A percentile compares a stretch with the other conserved stretches of the same genome.
phyloP scores from a whole-genome alignment of 2,329 filamentous ascomycete genomes.

The Lachnellula subtilissima region DNA sequence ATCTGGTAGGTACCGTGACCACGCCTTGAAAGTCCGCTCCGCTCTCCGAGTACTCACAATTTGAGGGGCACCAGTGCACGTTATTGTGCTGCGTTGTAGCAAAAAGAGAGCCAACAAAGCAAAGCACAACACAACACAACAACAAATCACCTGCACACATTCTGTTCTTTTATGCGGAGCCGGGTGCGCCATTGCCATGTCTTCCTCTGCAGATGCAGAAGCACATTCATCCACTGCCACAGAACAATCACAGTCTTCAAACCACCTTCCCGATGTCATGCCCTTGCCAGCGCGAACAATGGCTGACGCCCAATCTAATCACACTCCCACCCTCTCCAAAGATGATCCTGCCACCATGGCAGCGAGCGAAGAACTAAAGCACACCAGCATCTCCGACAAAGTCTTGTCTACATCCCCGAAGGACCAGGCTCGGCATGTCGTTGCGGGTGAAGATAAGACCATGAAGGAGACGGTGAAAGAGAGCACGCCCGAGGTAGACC shows the following conservation, averaged over 20 bases:
- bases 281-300: constrained; percentile 24
- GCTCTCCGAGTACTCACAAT: neutral
- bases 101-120: neutral
- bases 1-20: neutral
- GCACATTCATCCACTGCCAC: constrained; percentile 8
- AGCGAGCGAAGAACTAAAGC: constrained; percentile 59
- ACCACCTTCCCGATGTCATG: constrained; percentile 17
- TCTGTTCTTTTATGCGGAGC: constrained; percentile 11
- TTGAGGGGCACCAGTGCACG: neutral
- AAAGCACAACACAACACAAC: neutral
- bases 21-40: neutral
- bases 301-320: constrained; percentile 14
- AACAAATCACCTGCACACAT: neutral
- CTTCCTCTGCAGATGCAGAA: constrained; percentile 18
- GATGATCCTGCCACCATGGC: constrained; percentile 62
- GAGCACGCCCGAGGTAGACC: constrained; percentile 30
- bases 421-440: constrained; percentile 27
- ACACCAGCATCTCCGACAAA: constrained; percentile 57
- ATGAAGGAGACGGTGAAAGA: constrained; percentile 22
- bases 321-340: constrained; percentile 10
- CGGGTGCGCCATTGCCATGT: constrained; percentile 15
- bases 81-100: no score
- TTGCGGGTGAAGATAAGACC: constrained; percentile 28
- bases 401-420: constrained; percentile 12
- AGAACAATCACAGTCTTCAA: constrained; percentile 8